These are phyloP conservation scores for Trichoderma sp. DNA, from an alignment of 2,329 filamentous ascomycete species.

Conservation along the genomic window DNA sequence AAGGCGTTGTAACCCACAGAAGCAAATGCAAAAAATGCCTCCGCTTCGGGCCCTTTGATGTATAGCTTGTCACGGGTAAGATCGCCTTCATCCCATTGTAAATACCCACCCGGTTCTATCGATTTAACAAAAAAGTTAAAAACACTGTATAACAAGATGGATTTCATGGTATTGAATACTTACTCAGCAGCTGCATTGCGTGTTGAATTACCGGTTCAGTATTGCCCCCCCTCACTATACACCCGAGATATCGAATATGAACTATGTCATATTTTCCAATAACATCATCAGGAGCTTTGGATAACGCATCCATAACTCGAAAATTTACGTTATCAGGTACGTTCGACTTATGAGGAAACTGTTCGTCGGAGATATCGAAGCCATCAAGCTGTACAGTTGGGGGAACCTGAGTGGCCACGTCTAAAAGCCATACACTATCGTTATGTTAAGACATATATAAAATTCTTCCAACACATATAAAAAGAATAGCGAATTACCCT, in stretches of 20 bases:
- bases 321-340: conserved; percentile 3
- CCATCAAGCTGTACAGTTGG: conserved; percentile 14
- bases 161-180: not conserved
- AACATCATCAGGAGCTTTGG: not conserved
- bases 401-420: conserved; percentile 10
- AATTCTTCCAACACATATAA: not conserved
- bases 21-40: not conserved
- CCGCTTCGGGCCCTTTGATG: not conserved
- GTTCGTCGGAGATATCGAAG: conserved; percentile 18
- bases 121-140: not conserved
- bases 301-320: not conserved
- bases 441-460: not conserved
- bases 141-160: not conserved
- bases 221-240: not conserved
- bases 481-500: not conserved
- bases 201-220: not conserved
- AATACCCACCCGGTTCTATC: not conserved
- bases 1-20: not conserved
- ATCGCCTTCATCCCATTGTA: conserved; percentile 5
- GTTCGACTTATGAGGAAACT: not conserved
- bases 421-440: conserved; percentile 12
- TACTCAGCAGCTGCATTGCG: not conserved
- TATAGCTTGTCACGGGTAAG: not conserved
- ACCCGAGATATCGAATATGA: conserved; percentile 7
- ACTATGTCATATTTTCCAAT: conserved; percentile 14